Conservation (phyloP, 257 asterid species). For the Petrea volubilis region DNA sequence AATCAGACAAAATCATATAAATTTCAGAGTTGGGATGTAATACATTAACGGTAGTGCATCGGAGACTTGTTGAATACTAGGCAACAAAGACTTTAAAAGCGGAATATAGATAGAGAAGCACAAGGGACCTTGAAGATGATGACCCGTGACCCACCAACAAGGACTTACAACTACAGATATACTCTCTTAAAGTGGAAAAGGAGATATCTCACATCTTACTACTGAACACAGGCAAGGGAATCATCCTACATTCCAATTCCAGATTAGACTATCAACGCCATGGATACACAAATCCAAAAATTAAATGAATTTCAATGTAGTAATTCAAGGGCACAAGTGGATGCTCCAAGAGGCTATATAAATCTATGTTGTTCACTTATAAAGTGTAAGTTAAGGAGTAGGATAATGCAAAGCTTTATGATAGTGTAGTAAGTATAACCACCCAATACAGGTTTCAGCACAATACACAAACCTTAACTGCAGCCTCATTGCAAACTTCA, state of each 20-base stretch:
- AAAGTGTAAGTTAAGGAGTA: not conserved
- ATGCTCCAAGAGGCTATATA: not conserved
- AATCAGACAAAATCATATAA: not conserved
- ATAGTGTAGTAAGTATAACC: not conserved
- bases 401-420: not conserved
- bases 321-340: not conserved
- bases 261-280: not conserved
- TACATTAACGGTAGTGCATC: not conserved
- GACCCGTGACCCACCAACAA: not conserved
- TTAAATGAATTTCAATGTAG: not conserved
- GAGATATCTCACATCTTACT: not conserved
- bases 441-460: not conserved
- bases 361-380: not conserved
- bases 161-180: no score
- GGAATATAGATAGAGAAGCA: no score
- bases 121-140: not conserved
- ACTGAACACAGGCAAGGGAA: not conserved
- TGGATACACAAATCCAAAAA: not conserved
- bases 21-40: not conserved
- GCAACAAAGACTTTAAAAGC: not conserved
- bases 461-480: slow-evolving; percentile 65
- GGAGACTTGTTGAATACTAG: not conserved
- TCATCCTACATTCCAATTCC: not conserved
- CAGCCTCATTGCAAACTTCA: slow-evolving; percentile 93
- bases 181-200: not conserved